Evolutionary conservation across 176 grass and related monocot genomes (phyloP).

Genomic region (Hordeum marinum): DNA sequence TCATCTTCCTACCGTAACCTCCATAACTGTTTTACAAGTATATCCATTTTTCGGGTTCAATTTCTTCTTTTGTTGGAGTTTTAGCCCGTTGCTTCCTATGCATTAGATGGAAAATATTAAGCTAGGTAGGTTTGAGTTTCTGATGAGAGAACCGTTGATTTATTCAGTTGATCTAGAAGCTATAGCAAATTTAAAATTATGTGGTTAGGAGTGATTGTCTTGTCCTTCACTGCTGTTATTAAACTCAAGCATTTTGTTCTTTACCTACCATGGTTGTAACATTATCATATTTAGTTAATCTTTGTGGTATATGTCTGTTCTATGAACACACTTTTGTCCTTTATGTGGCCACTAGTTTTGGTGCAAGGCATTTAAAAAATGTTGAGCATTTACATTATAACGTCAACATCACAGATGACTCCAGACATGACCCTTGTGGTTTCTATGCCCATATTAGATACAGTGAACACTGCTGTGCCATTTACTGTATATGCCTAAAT

Average conservation of each 20-base stretch:
- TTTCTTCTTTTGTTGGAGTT: neutral
- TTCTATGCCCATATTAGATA: neutral
- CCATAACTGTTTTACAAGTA: slow-evolving; percentile 5
- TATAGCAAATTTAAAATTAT: slow-evolving; percentile 23
- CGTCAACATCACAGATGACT: neutral
- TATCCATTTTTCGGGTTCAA: neutral
- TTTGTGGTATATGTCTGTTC: slow-evolving; percentile 11
- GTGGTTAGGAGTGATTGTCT: neutral
- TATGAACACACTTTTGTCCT: slow-evolving; percentile 28
- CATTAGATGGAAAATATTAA: neutral
- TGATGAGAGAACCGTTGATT: slow-evolving; percentile 11
- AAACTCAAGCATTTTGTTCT: neutral
- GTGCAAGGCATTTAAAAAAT: neutral
- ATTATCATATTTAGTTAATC: slow-evolving; percentile 2
- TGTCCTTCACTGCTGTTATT: slow-evolving; percentile 19
- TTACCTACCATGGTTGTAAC: slow-evolving; percentile 4
- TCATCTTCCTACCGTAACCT: neutral
- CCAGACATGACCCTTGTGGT: neutral
- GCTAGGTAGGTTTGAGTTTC: slow-evolving; percentile 11
- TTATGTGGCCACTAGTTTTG: slow-evolving; percentile 6
- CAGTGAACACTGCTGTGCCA: neutral
- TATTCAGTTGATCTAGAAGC: slow-evolving; percentile 27
- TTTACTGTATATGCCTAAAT: neutral
- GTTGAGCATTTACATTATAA: slow-evolving; percentile 1
- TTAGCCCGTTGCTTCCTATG: slow-evolving; percentile 10